A percentile compares a stretch with the other conserved stretches of the same genome.
Conservation (phyloP, 257 asterid species). For the Primulina tabacum region DNA sequence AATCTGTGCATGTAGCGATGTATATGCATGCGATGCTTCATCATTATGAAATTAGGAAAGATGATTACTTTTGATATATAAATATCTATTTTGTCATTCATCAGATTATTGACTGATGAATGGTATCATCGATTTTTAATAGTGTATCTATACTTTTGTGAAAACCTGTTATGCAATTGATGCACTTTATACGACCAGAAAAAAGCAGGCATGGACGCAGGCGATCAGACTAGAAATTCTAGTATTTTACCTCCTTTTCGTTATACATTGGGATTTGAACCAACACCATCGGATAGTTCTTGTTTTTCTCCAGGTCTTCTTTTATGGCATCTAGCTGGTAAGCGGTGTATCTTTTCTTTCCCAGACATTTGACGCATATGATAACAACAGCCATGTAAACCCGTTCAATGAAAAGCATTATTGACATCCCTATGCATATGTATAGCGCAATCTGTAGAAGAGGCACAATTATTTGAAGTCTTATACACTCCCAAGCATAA, state of each 20-base stretch:
- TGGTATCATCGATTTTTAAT: background rate
- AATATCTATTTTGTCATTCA: background rate
- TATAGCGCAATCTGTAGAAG: constrained; percentile 49
- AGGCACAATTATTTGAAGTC: constrained; percentile 69
- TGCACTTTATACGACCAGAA: constrained; percentile 2
- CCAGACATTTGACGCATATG: constrained; percentile 49
- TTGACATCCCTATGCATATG: constrained; percentile 70
- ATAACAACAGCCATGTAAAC: constrained; percentile 86
- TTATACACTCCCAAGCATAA: constrained; percentile 55
- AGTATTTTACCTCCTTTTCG: constrained; percentile 66
- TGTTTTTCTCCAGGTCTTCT: constrained; percentile 54
- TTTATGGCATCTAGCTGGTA: constrained; percentile 72
- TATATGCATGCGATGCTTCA: background rate
- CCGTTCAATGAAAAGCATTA: constrained; percentile 81
- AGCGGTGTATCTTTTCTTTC: constrained; percentile 73
- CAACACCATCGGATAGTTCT: constrained; percentile 57
- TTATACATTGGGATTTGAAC: constrained; percentile 92
- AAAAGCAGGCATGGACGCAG: background rate
- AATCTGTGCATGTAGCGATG: constrained; percentile 9
- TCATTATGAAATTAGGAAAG: too few species aligned
- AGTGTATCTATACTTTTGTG: background rate
- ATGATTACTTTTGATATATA: too few species aligned
- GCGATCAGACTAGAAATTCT: background rate
- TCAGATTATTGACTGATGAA: background rate
- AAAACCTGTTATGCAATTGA: constrained; percentile 1